These are phyloP conservation scores for Aspergillus tanneri DNA, from an alignment of 2,329 filamentous ascomycete genomes.

Conservation along the genomic window DNA sequence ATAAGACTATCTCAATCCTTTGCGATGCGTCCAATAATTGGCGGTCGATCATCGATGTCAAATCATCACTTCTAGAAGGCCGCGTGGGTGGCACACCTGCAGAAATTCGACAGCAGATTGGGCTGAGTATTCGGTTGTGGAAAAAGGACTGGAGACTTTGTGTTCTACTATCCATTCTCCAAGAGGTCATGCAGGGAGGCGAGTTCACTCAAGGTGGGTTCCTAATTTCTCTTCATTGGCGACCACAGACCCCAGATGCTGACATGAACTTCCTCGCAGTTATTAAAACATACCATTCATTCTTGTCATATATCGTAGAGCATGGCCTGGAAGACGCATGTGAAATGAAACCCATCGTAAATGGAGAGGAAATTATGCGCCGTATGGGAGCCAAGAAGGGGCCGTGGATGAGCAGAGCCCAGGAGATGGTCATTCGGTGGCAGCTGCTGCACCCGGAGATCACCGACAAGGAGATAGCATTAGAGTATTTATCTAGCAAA, in stretches of 20 bases:
- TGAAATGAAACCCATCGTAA: constrained; percentile 63
- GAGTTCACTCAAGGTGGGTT: constrained; percentile 35
- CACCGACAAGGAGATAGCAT: constrained; percentile 58
- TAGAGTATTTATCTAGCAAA: constrained; percentile 59
- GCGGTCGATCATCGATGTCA: constrained; percentile 62
- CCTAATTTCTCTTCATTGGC: background rate
- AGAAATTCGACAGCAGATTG: constrained; percentile 39
- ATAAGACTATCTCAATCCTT: constrained; percentile 69
- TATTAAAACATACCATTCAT: constrained; percentile 52
- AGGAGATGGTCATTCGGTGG: constrained; percentile 82
- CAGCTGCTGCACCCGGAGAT: constrained; percentile 75
- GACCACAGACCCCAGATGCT: constrained; percentile 15
- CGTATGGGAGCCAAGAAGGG: constrained; percentile 65
- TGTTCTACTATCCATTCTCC: constrained; percentile 40
- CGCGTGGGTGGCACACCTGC: constrained; percentile 29
- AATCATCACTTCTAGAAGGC: constrained; percentile 40
- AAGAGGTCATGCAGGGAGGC: constrained; percentile 38
- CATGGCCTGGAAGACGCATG: constrained; percentile 54
- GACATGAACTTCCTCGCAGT: constrained; percentile 32
- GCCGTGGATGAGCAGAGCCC: constrained; percentile 77
- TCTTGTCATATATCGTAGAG: constrained; percentile 53
- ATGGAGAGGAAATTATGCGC: constrained; percentile 71
- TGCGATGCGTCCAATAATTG: constrained; percentile 63
- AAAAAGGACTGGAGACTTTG: constrained; percentile 43
- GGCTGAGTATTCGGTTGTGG: constrained; percentile 37